These are phyloP conservation scores for Ceratocystis alfenasii DNA, from an alignment of 2,329 filamentous ascomycete species.

Conservation along the genomic window DNA sequence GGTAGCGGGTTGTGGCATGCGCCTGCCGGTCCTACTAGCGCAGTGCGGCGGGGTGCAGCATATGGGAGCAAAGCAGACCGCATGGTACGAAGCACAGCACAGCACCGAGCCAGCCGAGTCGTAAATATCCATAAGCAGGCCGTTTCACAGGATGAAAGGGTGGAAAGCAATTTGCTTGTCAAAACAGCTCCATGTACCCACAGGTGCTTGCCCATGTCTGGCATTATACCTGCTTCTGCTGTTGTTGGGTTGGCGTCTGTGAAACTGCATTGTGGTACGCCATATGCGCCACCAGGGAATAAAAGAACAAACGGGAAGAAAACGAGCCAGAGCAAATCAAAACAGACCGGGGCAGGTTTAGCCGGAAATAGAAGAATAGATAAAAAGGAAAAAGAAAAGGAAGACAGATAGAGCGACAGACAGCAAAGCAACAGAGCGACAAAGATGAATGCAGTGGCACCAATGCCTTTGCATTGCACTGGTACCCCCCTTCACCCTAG, in stretches of 20 bases:
- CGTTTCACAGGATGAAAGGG: neutral
- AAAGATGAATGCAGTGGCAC: neutral
- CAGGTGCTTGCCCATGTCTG: neutral
- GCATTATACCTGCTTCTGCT: neutral
- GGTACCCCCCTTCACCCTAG: slow-evolving; percentile 30
- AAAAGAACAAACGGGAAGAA: neutral
- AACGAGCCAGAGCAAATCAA: neutral
- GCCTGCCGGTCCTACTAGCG: neutral
- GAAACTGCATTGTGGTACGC: neutral
- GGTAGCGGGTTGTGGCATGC: slow-evolving; percentile 3
- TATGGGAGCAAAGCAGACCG: neutral
- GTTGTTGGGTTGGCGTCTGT: neutral
- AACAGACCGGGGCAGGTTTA: neutral
- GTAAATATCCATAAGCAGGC: neutral
- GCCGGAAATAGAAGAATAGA: neutral
- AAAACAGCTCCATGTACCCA: neutral
- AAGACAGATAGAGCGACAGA: neutral
- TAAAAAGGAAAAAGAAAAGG: neutral
- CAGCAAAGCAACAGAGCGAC: too few relatives aligned
- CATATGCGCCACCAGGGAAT: neutral
- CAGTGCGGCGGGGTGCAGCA: too few relatives aligned
- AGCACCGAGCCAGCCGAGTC: neutral
- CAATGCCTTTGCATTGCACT: neutral
- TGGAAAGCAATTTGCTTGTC: neutral
- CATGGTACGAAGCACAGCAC: neutral